Evolutionary conservation across 2,329 filamentous ascomycete species (phyloP).

Genomic region (Trichoderma arundinaceum): DNA sequence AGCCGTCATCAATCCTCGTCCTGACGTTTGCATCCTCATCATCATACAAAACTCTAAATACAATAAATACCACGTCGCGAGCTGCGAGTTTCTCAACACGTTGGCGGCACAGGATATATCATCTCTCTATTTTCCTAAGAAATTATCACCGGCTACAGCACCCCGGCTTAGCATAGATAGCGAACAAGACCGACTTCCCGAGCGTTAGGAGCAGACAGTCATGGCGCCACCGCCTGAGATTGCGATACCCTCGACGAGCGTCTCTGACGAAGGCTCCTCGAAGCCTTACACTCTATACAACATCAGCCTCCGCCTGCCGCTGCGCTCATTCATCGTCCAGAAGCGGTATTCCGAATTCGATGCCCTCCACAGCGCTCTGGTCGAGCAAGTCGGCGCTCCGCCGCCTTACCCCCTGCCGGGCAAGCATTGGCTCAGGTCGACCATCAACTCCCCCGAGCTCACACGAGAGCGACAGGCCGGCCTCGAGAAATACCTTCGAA

Average conservation of each 20-base stretch:
- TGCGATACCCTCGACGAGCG: conserved; percentile 69
- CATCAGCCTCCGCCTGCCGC: conserved; percentile 75
- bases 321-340: conserved; percentile 75
- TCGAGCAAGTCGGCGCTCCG: conserved; percentile 62
- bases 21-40: conserved; percentile 23
- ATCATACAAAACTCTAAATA: conserved; percentile 14
- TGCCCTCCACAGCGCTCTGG: conserved; percentile 67
- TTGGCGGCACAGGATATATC: neutral
- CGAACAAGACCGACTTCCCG: neutral
- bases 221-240: conserved; percentile 72
- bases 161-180: neutral
- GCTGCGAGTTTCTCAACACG: neutral
- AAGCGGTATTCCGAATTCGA: conserved; percentile 86
- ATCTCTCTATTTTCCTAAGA: neutral
- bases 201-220: conserved; percentile 1
- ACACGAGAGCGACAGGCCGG: conserved; percentile 72
- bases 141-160: neutral
- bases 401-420: conserved; percentile 71
- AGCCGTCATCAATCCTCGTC: conserved; percentile 1
- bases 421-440: conserved; percentile 80
- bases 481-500: conserved; percentile 73
- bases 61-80: neutral
- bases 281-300: conserved; percentile 81
- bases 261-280: conserved; percentile 55
- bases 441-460: conserved; percentile 70